These are phyloP conservation scores for Calonectria pauciramosa DNA, from an alignment of 2,329 filamentous ascomycete species.

Conservation along the genomic window DNA sequence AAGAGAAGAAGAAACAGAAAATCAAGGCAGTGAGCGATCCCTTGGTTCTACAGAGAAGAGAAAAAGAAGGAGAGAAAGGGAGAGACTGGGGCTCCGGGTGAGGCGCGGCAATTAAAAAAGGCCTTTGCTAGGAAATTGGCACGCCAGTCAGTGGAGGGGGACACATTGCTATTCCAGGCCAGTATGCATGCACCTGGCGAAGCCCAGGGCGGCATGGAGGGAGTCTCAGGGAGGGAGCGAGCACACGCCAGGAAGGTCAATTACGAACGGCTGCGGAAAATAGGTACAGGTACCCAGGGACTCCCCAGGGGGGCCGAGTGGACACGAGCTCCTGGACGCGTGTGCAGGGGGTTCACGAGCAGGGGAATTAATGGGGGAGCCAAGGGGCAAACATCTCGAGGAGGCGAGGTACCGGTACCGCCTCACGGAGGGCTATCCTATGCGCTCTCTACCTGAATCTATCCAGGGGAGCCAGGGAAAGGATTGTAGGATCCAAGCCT, in stretches of 20 bases:
- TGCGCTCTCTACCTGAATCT: conserved; percentile 31
- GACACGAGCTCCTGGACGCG: conserved; percentile 40
- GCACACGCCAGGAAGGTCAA: conserved; percentile 1
- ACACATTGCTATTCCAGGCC: conserved; percentile 13
- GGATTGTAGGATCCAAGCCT: conserved; percentile 36
- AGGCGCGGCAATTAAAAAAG: conserved; percentile 51
- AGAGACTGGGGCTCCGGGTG: conserved; percentile 33
- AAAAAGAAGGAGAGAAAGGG: conserved; percentile 36
- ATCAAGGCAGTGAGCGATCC: conserved; percentile 25
- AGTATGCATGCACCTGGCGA: background rate
- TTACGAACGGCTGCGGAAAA: conserved; percentile 20
- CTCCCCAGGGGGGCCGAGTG: conserved; percentile 11
- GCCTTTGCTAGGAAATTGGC: conserved; percentile 47
- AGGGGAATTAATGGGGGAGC: conserved; percentile 21
- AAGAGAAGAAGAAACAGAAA: conserved; percentile 40
- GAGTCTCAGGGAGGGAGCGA: conserved; percentile 9
- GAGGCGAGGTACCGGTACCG: conserved; percentile 23
- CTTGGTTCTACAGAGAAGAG: conserved; percentile 26
- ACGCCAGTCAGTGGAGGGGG: conserved; percentile 37
- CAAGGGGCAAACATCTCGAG: conserved; percentile 25
- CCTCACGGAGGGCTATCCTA: background rate
- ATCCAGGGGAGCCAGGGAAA: conserved; percentile 39
- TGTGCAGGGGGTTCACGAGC: conserved; percentile 36
- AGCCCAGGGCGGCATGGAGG: conserved; percentile 3
- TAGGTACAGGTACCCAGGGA: conserved; percentile 35